phyloP scores from a whole-genome alignment of 2,329 filamentous ascomycete species.

The Drechslera avenae region DNA sequence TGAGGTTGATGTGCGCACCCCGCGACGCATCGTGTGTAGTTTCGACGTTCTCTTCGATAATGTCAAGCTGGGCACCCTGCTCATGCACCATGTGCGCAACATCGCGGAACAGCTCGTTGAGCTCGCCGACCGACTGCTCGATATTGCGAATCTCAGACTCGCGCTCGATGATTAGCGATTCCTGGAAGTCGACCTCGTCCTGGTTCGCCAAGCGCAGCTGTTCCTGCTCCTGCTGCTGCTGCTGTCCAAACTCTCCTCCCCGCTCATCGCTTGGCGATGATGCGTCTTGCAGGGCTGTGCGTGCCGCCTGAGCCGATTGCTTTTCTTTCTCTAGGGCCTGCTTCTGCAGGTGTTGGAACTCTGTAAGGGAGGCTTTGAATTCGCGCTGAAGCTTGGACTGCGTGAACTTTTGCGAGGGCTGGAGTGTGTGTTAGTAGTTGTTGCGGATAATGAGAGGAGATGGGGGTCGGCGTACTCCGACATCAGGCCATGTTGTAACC shows the following conservation, averaged over 20 bases:
- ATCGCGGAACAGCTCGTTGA: slow-evolving; percentile 96
- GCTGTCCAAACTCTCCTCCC: slow-evolving; percentile 54
- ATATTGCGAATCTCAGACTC: slow-evolving; percentile 98
- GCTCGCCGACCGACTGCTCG: slow-evolving; percentile 90
- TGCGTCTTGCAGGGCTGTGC: slow-evolving; percentile 74
- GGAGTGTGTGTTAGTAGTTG: slow-evolving; percentile 23
- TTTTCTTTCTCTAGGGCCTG: slow-evolving; percentile 91
- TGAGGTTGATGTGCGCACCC: slow-evolving; percentile 83
- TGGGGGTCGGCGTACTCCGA: slow-evolving; percentile 70
- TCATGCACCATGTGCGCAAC: slow-evolving; percentile 97
- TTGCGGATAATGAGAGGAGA: neutral
- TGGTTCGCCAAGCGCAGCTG: slow-evolving; percentile 83
- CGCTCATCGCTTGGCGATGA: slow-evolving; percentile 51
- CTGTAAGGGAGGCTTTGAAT: slow-evolving; percentile 84
- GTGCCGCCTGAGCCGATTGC: slow-evolving; percentile 80
- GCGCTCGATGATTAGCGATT: slow-evolving; percentile 91
- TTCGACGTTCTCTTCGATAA: slow-evolving; percentile 87
- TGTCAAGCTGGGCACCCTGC: slow-evolving; percentile 86
- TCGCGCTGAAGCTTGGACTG: slow-evolving; percentile 94
- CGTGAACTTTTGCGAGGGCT: slow-evolving; percentile 96
- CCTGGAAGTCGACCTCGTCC: slow-evolving; percentile 96
- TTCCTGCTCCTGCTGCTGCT: slow-evolving; percentile 69
- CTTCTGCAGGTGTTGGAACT: slow-evolving; percentile 92
- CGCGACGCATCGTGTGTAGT: slow-evolving; percentile 79
- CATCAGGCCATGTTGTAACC: slow-evolving; percentile 71